Base-by-base conservation (phyloP, 2,329 filamentous ascomycete species). In the Verruconis gallopava region DNA sequence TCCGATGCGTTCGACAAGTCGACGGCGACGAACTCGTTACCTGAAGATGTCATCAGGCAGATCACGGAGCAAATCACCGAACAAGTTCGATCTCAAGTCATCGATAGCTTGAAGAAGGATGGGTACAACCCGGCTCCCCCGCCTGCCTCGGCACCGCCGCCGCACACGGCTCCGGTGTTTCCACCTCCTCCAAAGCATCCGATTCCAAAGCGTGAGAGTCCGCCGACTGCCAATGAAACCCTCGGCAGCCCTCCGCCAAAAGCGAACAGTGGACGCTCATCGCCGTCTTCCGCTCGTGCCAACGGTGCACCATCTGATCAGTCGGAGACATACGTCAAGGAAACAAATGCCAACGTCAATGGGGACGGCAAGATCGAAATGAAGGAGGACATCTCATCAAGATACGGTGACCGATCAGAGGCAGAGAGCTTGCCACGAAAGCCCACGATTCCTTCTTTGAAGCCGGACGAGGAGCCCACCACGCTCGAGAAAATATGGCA, bases 401-500 rank as follows among this genome's bases (percentile, higher is more conserved):
- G 42, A 41, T 45, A 46, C 37, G 44, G 44, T 17, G 44, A 46
- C 13, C 18, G 44, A 25, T 6, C 9, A 18, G 19, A 17, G 21
- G 17, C 42, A 14, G 32, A 32, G 28, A 21, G n/a, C 15, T 21
- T 15, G 11, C 25, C 25, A 9, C 13, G 41, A 18, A 19, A 22
- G 21, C 41, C 34, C 14, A 28, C 21, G 3, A n/a, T 18, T 18
- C 22, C 43, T 6, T n/a, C 42, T 18, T 15, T 38, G 18, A 34
- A 38, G 15, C 66, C 63, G 0, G 54, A 56, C 11, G 58, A 60
- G 21, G 73, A 76, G 45, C 56, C 69, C 46, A 77, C 72, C 1
- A 72, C 73, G 2, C 59, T 81, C 20, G 82, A 88, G 55, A 74
- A 72, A 54, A 78, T 79, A 54, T 93, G 85, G 85, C 81, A 83